phyloP scores from a whole-genome alignment of 257 asterid species.

The Cinchona pubescens region DNA sequence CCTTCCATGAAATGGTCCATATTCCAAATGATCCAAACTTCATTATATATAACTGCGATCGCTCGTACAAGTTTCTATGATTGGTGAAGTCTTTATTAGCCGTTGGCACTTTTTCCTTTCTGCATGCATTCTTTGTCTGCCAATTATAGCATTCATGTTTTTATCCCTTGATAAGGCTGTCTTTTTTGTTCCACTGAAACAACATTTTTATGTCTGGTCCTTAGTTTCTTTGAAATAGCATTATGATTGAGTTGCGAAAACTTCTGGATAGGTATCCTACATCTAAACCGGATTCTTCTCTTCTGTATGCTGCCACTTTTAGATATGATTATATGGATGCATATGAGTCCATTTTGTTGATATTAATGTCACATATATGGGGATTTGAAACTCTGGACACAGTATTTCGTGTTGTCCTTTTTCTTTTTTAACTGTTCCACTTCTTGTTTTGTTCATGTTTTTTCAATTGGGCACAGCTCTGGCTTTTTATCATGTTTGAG shows the following conservation, averaged over 20 bases:
- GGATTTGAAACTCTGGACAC: background rate
- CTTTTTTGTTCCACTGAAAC: background rate
- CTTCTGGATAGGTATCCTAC: too few relatives aligned
- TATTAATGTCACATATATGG: background rate
- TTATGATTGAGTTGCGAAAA: too few relatives aligned
- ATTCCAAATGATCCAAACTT: background rate
- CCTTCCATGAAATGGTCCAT: background rate
- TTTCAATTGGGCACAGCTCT: background rate
- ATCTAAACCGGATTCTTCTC: too few relatives aligned
- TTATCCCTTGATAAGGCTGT: background rate
- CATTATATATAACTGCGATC: background rate
- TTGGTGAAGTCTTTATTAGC: background rate
- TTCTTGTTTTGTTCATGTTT: background rate
- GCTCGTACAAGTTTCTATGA: background rate
- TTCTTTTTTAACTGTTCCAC: background rate
- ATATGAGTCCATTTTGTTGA: background rate
- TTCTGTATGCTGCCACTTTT: background rate
- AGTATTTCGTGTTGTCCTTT: background rate
- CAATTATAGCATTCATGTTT: background rate
- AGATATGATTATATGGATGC: background rate
- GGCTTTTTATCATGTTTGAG: background rate
- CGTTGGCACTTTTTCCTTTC: background rate
- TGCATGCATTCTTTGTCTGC: background rate
- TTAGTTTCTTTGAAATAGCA: background rate
- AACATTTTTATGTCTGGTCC: background rate